phyloP scores from a whole-genome alignment of 192 early-diverging fungal genomes.

The Chytriomyces confervae region DNA sequence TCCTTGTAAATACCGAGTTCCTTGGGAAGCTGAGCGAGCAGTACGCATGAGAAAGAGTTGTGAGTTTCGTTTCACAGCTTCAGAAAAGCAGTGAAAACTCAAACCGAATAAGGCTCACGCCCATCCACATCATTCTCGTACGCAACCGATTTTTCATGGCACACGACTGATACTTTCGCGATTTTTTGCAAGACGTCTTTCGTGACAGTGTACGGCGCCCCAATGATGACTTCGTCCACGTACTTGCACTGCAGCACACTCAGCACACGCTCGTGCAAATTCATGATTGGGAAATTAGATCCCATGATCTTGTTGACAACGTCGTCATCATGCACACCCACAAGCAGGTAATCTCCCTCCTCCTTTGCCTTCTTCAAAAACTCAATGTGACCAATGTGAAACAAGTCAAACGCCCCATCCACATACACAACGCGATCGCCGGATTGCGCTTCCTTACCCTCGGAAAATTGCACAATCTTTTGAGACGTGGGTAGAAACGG shows the following conservation, averaged over 20 bases:
- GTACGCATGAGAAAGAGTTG: background rate
- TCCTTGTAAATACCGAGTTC: conserved; percentile 76
- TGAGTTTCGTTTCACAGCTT: too few species aligned
- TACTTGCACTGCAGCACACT: conserved; percentile 90
- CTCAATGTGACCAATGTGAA: conserved; percentile 92
- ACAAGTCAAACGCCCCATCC: conserved; percentile 95
- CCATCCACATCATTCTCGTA: conserved; percentile 76
- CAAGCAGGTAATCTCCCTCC: conserved; percentile 88
- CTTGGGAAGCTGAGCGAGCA: conserved; percentile 69
- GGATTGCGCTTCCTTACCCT: conserved; percentile 73
- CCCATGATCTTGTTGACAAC: conserved; percentile 88
- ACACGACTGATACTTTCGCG: conserved; percentile 84
- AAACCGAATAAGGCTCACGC: conserved; percentile 78
- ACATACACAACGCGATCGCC: conserved; percentile 90
- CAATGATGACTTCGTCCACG: conserved; percentile 93
- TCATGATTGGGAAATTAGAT: conserved; percentile 92
- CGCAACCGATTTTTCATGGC: conserved; percentile 69
- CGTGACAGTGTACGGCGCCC: conserved; percentile 87
- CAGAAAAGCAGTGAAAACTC: background rate
- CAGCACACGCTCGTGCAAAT: conserved; percentile 91
- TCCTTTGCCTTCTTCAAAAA: conserved; percentile 86
- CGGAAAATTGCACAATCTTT: conserved; percentile 89
- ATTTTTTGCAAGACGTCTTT: conserved; percentile 86
- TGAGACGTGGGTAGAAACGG: conserved; percentile 88
- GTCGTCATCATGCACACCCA: conserved; percentile 92